Percentiles rank a stretch among this genome's conserved stretches.
Conservation (phyloP, 257 asterid species). For the Ehretia macrophylla region DNA sequence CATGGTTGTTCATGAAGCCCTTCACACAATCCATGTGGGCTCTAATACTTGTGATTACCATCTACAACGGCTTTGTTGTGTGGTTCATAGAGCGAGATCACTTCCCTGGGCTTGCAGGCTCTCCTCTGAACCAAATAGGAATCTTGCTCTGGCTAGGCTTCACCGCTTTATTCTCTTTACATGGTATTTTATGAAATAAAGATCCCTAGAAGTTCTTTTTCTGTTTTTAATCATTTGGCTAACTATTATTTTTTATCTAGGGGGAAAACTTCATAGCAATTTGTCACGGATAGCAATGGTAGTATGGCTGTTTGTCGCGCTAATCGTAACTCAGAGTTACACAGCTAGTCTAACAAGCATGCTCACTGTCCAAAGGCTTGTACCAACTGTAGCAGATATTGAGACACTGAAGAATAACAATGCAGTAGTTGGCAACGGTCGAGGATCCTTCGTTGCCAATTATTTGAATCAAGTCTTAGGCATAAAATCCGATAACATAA, state of each 20-base stretch:
- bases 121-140: slow-evolving; percentile 21
- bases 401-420: slow-evolving; percentile 27
- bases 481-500: slow-evolving; percentile 11
- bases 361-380: slow-evolving; percentile 29
- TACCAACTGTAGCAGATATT: slow-evolving; percentile 24
- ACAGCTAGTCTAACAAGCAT: slow-evolving; percentile 40
- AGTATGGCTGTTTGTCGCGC: slow-evolving; percentile 37
- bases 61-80: slow-evolving; percentile 36
- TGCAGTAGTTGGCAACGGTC: slow-evolving; percentile 23
- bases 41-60: slow-evolving; percentile 16
- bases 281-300: slow-evolving; percentile 35
- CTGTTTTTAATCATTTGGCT: no score
- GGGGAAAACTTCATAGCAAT: slow-evolving; percentile 28
- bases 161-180: slow-evolving; percentile 25
- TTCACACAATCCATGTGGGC: slow-evolving; percentile 41
- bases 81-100: slow-evolving; percentile 39
- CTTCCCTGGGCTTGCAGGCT: slow-evolving; percentile 22
- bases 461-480: slow-evolving; percentile 17
- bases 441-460: slow-evolving; percentile 18
- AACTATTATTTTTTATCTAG: slow-evolving; percentile 1
- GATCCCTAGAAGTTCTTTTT: no score
- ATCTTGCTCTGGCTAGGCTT: slow-evolving; percentile 34
- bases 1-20: slow-evolving; percentile 42
- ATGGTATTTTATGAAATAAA: slow-evolving; percentile 11
- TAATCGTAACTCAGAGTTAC: slow-evolving; percentile 40